phyloP scores from a whole-genome alignment of 805 yeast species.

The Millerago galiae region DNA sequence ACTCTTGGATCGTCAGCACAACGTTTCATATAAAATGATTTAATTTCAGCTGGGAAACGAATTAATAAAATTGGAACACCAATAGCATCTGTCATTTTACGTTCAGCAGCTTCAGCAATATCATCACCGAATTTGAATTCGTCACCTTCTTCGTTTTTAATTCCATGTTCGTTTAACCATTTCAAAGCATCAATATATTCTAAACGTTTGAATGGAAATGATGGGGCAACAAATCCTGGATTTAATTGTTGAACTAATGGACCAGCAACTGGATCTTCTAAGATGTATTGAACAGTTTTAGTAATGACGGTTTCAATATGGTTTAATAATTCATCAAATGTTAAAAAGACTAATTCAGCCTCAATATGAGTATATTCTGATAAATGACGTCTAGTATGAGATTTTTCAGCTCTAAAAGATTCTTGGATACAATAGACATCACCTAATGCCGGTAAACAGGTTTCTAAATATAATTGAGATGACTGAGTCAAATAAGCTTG shows the following conservation, averaged over 20 bases:
- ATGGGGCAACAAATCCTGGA: constrained; percentile 84
- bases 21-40: constrained; percentile 96
- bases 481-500: constrained; percentile 96
- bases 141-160: constrained; percentile 92
- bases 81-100: constrained; percentile 94
- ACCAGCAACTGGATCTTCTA: constrained; percentile 90
- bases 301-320: constrained; percentile 82
- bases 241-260: constrained; percentile 85
- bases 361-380: constrained; percentile 97
- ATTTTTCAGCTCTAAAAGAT: constrained; percentile 97
- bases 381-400: constrained; percentile 97
- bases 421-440: constrained; percentile 97
- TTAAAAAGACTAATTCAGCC: constrained; percentile 83
- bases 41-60: constrained; percentile 94
- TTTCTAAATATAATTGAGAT: constrained; percentile 93
- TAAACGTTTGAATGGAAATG: constrained; percentile 85
- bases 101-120: constrained; percentile 99
- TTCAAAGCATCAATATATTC: constrained; percentile 84
- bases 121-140: constrained; percentile 95
- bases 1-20: constrained; percentile 87
- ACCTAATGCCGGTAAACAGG: constrained; percentile 92
- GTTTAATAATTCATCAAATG: constrained; percentile 76
- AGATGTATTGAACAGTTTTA: constrained; percentile 61
- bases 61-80: constrained; percentile 89
- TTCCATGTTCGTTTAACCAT: constrained; percentile 94